Evolutionary conservation across 495 filamentous ascomycete species (phyloP), one percentile per base, ranked within the genome.

Genomic region (Terfezia claveryi): DNA sequence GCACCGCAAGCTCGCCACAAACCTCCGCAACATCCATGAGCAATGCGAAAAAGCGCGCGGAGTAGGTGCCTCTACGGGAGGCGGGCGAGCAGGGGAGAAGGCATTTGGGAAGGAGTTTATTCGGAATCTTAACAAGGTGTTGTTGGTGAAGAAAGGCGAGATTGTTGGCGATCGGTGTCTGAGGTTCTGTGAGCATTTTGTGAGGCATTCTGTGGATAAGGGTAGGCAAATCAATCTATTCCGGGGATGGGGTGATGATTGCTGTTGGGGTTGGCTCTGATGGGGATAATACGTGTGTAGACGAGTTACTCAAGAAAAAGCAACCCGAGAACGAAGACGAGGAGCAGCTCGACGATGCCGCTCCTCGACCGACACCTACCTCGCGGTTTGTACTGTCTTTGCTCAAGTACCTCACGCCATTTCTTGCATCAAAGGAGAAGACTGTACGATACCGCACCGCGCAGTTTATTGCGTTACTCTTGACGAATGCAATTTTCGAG

Each of bases 81-180:
- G 49, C 11, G 61, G 55, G 7, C 54, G 62, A 23, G 74, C 76
- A 58, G 80, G 80, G 2, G 89, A 94, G 65, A 74, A 79, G 44
- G 81, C 91, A 54, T 96, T 98, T 69, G 91, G 87, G 57, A 69
- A 74, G 50, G 92, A 95, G 68, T 77, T 95, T 37, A 74, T 74
- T 37, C 74, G 87, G 64, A 94, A 87, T 61, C 74, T 94, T 38
- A 69, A 89, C 55, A 76, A 88, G 44, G 73, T 88, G 55, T 74
- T 96, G 71, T 72, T 79, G 3, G 81, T 96, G 27, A 94, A 93
- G 73, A 95, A 94, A 73, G 82, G 81, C 38, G 91, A 99, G 69
- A 74, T 78, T 36, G 87, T 84, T 4, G 91, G 87, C 23, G 91
- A 99, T 66, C 78, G 83, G 57, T 73, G 82, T 38, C 73, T 96